Evolutionary conservation across 805 yeast species (phyloP).

Genomic region (Nakazawaea wyomingensis): DNA sequence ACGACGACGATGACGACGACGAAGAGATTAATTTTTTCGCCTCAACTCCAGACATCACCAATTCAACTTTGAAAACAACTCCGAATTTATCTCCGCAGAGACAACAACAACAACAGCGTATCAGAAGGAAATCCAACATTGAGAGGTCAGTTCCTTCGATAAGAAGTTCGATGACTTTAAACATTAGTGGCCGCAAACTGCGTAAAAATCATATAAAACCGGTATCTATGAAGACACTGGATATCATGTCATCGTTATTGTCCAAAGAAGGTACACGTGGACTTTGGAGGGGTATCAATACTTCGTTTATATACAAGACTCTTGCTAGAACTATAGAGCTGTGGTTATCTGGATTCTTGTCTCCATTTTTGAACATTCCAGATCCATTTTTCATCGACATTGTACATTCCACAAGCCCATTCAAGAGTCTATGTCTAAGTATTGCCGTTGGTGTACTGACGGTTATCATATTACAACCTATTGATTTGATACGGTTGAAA

Average conservation of each 20-base stretch:
- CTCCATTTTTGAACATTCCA: slow-evolving; percentile 77
- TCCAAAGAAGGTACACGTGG: slow-evolving; percentile 72
- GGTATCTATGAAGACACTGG: slow-evolving; percentile 54
- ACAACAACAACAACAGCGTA: slow-evolving; percentile 5
- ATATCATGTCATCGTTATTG: slow-evolving; percentile 56
- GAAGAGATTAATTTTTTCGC: slow-evolving; percentile 40
- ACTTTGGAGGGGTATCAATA: slow-evolving; percentile 67
- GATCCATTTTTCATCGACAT: slow-evolving; percentile 85
- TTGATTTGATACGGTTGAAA: slow-evolving; percentile 75
- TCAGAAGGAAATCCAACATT: slow-evolving; percentile 23
- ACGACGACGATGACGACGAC: slow-evolving; percentile 18
- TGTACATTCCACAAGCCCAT: slow-evolving; percentile 73
- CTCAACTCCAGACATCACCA: slow-evolving; percentile 15
- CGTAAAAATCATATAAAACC: slow-evolving; percentile 42
- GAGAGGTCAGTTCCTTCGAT: slow-evolving; percentile 21
- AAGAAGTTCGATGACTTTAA: slow-evolving; percentile 1
- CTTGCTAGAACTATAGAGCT: slow-evolving; percentile 75
- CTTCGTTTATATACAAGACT: slow-evolving; percentile 74
- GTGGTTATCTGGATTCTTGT: slow-evolving; percentile 85
- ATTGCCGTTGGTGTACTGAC: slow-evolving; percentile 69
- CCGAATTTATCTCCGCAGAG: slow-evolving; percentile 9
- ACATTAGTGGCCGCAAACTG: slow-evolving; percentile 1
- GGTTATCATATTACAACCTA: slow-evolving; percentile 68
- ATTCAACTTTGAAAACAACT: not conserved
- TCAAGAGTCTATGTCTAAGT: slow-evolving; percentile 60